Conservation (phyloP, 2,329 filamentous ascomycete species). For the Ascosphaera apis region DNA sequence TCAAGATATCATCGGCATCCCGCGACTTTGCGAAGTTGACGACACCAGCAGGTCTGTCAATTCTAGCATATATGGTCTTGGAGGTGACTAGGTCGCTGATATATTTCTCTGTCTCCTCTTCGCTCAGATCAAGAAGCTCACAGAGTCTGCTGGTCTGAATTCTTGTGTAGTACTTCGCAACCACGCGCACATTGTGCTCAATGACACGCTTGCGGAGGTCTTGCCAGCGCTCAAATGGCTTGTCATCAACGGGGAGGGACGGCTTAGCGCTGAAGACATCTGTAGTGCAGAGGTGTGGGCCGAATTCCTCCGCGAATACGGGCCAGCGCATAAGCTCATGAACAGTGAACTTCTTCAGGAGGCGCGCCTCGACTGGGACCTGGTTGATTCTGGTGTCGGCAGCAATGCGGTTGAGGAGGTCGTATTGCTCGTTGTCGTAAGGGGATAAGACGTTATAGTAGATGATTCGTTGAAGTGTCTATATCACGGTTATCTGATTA, state of each 20-base stretch:
- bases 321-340: conserved; percentile 98
- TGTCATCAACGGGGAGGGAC: conserved; percentile 43
- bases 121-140: conserved; percentile 69
- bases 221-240: conserved; percentile 70
- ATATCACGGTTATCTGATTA: conserved; percentile 4
- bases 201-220: conserved; percentile 96
- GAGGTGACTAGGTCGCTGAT: conserved; percentile 91
- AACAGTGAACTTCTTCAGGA: conserved; percentile 85
- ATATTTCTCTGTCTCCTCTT: conserved; percentile 97
- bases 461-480: conserved; percentile 85
- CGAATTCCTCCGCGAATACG: conserved; percentile 69
- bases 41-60: conserved; percentile 75
- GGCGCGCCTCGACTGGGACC: conserved; percentile 56
- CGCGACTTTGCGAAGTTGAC: conserved; percentile 89
- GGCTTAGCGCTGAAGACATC: conserved; percentile 60
- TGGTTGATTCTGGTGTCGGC: conserved; percentile 60
- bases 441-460: conserved; percentile 94
- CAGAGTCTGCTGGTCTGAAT: conserved; percentile 83
- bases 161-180: conserved; percentile 97
- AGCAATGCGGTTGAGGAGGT: conserved; percentile 81
- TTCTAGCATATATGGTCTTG: conserved; percentile 96
- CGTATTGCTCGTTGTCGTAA: conserved; percentile 96
- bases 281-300: conserved; percentile 63
- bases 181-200: conserved; percentile 92
- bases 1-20: conserved; percentile 85